A percentile compares a stretch with the other conserved stretches of the same genome.
phyloP scores from a whole-genome alignment of 768 basidiomycete genomes.

The Phylloporus arenicola region DNA sequence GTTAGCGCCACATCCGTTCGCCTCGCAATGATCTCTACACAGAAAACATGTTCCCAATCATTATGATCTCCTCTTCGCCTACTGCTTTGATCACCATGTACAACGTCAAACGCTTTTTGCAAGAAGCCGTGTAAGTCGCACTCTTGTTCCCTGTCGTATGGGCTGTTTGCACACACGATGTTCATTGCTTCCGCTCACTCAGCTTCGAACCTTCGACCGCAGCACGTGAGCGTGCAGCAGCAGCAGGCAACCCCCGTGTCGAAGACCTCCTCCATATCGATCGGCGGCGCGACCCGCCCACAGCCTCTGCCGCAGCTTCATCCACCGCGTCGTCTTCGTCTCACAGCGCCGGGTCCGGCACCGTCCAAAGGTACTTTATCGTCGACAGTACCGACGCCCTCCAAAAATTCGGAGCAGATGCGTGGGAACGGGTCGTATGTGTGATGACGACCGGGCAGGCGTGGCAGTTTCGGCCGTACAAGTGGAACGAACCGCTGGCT shows the following conservation, averaged over 20 bases:
- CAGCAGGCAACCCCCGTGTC: constrained; percentile 65
- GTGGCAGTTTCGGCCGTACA: constrained; percentile 97
- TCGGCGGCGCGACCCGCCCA: constrained; percentile 59
- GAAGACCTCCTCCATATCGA: constrained; percentile 89
- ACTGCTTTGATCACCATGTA: constrained; percentile 96
- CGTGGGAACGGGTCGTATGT: constrained; percentile 96
- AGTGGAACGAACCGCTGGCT: constrained; percentile 90
- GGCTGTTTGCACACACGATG: background rate
- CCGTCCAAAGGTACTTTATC: constrained; percentile 67
- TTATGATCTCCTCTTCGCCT: constrained; percentile 91
- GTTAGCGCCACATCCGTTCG: background rate
- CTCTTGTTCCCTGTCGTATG: background rate
- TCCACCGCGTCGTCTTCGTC: constrained; percentile 10
- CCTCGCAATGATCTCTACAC: background rate
- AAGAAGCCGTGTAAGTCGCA: constrained; percentile 68
- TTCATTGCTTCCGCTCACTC: background rate
- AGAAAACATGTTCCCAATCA: constrained; percentile 86
- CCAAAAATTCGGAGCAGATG: constrained; percentile 85
- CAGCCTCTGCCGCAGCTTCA: constrained; percentile 18
- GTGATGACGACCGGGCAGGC: constrained; percentile 98
- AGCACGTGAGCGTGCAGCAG: constrained; percentile 61
- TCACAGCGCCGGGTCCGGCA: constrained; percentile 20
- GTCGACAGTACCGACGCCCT: constrained; percentile 92
- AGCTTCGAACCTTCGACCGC: constrained; percentile 75
- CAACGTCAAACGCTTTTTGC: constrained; percentile 91